A percentile compares a stretch with the other conserved stretches of the same genome.
These are phyloP conservation scores for Penicillium cataractarum DNA, from an alignment of 495 filamentous ascomycete genomes.

Conservation along the genomic window DNA sequence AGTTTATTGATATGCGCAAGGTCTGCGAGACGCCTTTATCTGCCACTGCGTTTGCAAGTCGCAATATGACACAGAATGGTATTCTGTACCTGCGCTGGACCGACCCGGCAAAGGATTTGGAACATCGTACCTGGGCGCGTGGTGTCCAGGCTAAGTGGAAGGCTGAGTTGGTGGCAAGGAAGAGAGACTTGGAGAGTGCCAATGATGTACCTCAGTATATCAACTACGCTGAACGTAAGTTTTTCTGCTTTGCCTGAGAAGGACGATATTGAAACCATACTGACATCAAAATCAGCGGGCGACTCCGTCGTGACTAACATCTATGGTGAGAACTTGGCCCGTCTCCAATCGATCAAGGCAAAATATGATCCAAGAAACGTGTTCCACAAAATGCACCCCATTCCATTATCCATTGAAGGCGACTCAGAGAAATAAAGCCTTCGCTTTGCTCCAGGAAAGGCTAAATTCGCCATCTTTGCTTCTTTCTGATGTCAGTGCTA, in stretches of 20 bases:
- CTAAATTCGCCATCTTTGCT: too few species aligned
- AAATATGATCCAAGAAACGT: conserved; percentile 60
- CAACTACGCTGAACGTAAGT: conserved; percentile 50
- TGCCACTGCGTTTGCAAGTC: conserved; percentile 36
- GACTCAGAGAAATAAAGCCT: neutral
- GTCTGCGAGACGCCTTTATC: conserved; percentile 30
- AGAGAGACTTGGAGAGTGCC: neutral
- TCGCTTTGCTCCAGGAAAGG: neutral
- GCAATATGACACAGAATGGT: conserved; percentile 40
- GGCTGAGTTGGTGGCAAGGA: conserved; percentile 23
- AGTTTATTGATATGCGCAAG: conserved; percentile 42
- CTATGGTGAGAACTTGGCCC: conserved; percentile 50
- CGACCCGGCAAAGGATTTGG: conserved; percentile 32
- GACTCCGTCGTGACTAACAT: conserved; percentile 40
- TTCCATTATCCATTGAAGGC: conserved; percentile 6
- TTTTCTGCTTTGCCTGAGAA: neutral
- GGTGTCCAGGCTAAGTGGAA: conserved; percentile 37
- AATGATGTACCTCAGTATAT: conserved; percentile 43
- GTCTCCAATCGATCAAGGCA: conserved; percentile 50
- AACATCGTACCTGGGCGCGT: conserved; percentile 36
- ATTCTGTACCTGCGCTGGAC: conserved; percentile 39
- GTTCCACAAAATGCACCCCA: conserved; percentile 51
- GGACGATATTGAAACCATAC: neutral
- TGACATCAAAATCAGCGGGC: conserved; percentile 28
- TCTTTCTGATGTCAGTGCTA: too few species aligned